Percentiles rank a stretch among this genome's conserved stretches.
These are phyloP conservation scores for Lanzia echinophila DNA, from an alignment of 2,329 filamentous ascomycete species.

Conservation along the genomic window DNA sequence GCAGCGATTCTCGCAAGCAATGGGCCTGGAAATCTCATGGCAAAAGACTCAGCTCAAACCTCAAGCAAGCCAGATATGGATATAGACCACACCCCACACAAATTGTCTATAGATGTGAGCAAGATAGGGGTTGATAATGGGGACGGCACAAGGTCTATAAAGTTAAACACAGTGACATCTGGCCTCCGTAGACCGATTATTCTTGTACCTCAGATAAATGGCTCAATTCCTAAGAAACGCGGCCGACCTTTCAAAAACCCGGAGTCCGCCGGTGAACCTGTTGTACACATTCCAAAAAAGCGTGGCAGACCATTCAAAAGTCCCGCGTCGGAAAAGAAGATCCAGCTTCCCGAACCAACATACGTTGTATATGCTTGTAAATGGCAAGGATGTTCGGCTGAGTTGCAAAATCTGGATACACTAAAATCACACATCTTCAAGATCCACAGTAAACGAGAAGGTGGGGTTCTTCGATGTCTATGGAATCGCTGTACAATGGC, in stretches of 20 bases:
- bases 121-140: background rate
- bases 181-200: no score
- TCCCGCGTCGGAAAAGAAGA: background rate
- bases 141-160: no score
- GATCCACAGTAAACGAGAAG: constrained; percentile 38
- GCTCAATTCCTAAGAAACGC: constrained; percentile 13
- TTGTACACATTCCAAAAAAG: constrained; percentile 11
- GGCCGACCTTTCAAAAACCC: constrained; percentile 18
- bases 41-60: background rate
- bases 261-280: background rate
- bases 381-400: constrained; percentile 52
- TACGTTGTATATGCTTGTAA: constrained; percentile 53
- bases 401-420: constrained; percentile 56
- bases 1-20: background rate
- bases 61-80: background rate
- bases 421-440: constrained; percentile 46
- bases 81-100: background rate
- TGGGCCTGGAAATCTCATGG: background rate
- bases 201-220: constrained; percentile 3
- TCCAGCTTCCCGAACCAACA: constrained; percentile 30
- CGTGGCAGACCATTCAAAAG: constrained; percentile 13
- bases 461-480: constrained; percentile 27
- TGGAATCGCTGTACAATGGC: constrained; percentile 37
- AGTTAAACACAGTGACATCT: no score
- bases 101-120: constrained; percentile 8